phyloP scores from a whole-genome alignment of 768 basidiomycete species.

The Lyophyllum atratum region DNA sequence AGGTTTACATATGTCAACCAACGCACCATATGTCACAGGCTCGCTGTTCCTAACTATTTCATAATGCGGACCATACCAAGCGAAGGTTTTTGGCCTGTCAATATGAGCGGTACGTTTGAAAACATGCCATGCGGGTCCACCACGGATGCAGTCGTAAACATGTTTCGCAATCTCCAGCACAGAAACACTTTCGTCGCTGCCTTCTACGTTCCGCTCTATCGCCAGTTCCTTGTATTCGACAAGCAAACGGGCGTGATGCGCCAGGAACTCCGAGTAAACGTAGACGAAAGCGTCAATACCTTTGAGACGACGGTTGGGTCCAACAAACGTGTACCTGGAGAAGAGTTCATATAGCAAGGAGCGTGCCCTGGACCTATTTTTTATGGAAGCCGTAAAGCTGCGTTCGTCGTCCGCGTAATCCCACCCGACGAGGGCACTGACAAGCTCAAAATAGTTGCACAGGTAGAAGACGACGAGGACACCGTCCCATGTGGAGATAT shows the following conservation, averaged over 20 bases:
- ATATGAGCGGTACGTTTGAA: too few species aligned
- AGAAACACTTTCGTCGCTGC: not conserved
- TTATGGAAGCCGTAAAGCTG: not conserved
- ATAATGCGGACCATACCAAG: too few species aligned
- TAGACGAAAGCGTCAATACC: not conserved
- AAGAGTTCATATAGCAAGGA: not conserved
- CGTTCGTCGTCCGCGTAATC: not conserved
- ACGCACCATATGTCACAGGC: too few species aligned
- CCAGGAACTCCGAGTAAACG: not conserved
- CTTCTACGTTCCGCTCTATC: not conserved
- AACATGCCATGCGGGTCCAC: too few species aligned
- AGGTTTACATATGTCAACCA: too few species aligned
- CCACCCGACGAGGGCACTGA: not conserved
- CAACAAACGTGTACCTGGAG: not conserved
- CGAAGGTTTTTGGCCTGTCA: too few species aligned
- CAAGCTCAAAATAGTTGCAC: not conserved
- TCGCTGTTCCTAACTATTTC: too few species aligned
- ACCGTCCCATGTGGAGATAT: not conserved
- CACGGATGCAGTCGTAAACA: too few species aligned
- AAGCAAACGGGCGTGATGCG: not conserved
- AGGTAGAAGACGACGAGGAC: not conserved
- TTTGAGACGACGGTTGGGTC: not conserved
- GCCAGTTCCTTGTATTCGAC: not conserved
- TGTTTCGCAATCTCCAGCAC: too few species aligned
- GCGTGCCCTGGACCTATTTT: not conserved